phyloP scores from a whole-genome alignment of 2,329 filamentous ascomycete species.

The Nigrospora oryzae region DNA sequence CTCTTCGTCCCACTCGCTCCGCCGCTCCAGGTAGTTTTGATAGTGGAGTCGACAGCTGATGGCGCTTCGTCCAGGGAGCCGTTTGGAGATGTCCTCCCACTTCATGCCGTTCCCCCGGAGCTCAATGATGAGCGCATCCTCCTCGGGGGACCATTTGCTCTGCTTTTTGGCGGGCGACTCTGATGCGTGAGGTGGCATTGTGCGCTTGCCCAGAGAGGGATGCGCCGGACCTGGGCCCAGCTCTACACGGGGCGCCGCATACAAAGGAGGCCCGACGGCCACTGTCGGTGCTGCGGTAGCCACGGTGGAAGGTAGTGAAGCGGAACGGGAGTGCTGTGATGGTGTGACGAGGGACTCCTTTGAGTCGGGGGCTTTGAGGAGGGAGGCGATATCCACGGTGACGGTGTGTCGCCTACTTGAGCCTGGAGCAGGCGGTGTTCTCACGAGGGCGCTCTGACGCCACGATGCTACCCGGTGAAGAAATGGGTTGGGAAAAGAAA shows the following conservation, averaged over 20 bases:
- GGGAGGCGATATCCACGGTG: slow-evolving; percentile 92
- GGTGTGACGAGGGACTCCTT: slow-evolving; percentile 55
- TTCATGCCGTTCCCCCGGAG: slow-evolving; percentile 89
- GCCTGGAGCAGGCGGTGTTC: slow-evolving; percentile 21
- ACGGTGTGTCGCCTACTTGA: slow-evolving; percentile 36
- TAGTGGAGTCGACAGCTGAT: slow-evolving; percentile 94
- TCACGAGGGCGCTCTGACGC: background rate
- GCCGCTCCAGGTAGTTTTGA: slow-evolving; percentile 91
- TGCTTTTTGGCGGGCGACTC: slow-evolving; percentile 83
- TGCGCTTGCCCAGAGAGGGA: slow-evolving; percentile 31
- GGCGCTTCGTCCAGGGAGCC: slow-evolving; percentile 79
- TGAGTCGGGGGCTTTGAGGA: slow-evolving; percentile 71
- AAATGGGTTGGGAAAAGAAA: slow-evolving; percentile 8
- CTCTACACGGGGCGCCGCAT: slow-evolving; percentile 13
- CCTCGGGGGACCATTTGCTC: slow-evolving; percentile 92
- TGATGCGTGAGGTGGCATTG: slow-evolving; percentile 43
- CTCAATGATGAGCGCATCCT: slow-evolving; percentile 90
- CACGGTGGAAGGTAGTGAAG: slow-evolving; percentile 25
- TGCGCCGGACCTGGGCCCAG: slow-evolving; percentile 20
- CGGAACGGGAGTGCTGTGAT: slow-evolving; percentile 26
- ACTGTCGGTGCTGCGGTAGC: slow-evolving; percentile 25
- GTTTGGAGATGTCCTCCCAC: slow-evolving; percentile 96
- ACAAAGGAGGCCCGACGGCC: slow-evolving; percentile 15
- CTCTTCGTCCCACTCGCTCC: slow-evolving; percentile 94
- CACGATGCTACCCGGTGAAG: background rate